Percentiles rank a stretch among this genome's conserved stretches.
These are phyloP conservation scores for Penicillium taxi DNA, from an alignment of 495 filamentous ascomycete species.

Conservation along the genomic window DNA sequence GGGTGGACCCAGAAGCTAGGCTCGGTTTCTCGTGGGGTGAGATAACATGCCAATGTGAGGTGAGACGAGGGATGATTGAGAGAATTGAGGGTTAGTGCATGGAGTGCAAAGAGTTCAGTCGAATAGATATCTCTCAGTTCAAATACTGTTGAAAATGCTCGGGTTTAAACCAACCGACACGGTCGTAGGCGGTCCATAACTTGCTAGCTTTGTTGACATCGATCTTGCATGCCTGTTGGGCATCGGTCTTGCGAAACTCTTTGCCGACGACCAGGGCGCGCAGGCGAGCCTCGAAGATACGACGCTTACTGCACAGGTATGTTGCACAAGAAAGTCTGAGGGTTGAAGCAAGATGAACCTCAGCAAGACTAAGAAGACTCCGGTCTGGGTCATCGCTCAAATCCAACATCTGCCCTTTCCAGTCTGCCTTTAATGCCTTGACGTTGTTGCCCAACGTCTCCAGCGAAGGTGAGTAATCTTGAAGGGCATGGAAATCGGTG, in stretches of 20 bases:
- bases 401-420: constrained; percentile 76
- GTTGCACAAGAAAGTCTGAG: constrained; percentile 82
- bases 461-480: constrained; percentile 69
- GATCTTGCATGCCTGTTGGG: constrained; percentile 94
- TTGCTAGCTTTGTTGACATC: constrained; percentile 98
- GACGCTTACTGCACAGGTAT: constrained; percentile 90
- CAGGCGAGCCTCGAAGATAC: constrained; percentile 76
- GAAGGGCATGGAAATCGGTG: constrained; percentile 71
- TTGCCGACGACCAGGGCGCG: constrained; percentile 62
- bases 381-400: constrained; percentile 71
- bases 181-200: constrained; percentile 85
- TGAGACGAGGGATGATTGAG: neutral
- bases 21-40: constrained; percentile 5
- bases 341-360: constrained; percentile 68
- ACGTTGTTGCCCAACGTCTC: constrained; percentile 56
- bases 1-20: neutral
- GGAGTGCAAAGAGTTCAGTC: constrained; percentile 7
- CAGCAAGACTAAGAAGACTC: constrained; percentile 68
- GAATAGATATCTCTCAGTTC: constrained; percentile 22
- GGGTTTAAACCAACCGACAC: constrained; percentile 77
- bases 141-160: constrained; percentile 50
- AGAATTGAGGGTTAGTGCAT: constrained; percentile 1
- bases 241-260: constrained; percentile 95
- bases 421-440: constrained; percentile 71
- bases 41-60: neutral